Conservation (phyloP, 2,329 filamentous ascomycete genomes). For the Trichoderma brevicompactum region DNA sequence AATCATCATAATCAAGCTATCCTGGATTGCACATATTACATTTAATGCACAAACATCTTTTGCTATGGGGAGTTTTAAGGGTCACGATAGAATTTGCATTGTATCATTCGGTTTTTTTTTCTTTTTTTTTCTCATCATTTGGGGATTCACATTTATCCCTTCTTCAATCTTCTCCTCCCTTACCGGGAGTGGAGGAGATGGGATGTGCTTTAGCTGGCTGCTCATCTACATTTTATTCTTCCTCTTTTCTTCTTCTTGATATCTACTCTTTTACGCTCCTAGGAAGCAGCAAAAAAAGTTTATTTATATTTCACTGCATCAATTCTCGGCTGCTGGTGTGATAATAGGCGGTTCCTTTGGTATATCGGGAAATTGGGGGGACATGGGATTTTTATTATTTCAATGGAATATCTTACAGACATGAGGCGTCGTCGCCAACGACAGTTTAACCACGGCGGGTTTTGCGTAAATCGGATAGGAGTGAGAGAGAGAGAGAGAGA, state of each 20-base stretch:
- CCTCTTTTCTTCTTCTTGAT: neutral
- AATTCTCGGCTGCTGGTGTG: neutral
- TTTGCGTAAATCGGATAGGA: neutral
- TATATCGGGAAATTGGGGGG: neutral
- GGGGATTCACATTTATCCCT: neutral
- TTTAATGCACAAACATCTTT: constrained; percentile 23
- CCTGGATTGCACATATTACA: constrained; percentile 26
- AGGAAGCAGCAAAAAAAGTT: constrained; percentile 1
- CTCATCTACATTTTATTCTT: neutral
- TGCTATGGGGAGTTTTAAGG: constrained; percentile 16
- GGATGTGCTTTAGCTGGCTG: neutral
- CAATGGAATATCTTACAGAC: neutral
- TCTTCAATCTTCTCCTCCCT: neutral
- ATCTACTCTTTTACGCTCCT: constrained; percentile 5
- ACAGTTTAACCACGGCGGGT: neutral
- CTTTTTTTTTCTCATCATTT: neutral
- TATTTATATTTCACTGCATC: neutral
- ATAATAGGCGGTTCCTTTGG: neutral
- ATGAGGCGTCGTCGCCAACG: constrained; percentile 3
- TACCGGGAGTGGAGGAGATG: neutral
- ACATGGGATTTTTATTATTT: neutral
- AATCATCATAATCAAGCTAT: constrained; percentile 9
- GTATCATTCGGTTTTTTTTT: constrained; percentile 24
- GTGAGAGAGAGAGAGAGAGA: too few species aligned
- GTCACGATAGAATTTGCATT: constrained; percentile 27